A percentile compares a stretch with the other conserved stretches of the same genome.
Evolutionary conservation across 768 basidiomycete species (phyloP).

Genomic region (Termitomyces bulborhizus): DNA sequence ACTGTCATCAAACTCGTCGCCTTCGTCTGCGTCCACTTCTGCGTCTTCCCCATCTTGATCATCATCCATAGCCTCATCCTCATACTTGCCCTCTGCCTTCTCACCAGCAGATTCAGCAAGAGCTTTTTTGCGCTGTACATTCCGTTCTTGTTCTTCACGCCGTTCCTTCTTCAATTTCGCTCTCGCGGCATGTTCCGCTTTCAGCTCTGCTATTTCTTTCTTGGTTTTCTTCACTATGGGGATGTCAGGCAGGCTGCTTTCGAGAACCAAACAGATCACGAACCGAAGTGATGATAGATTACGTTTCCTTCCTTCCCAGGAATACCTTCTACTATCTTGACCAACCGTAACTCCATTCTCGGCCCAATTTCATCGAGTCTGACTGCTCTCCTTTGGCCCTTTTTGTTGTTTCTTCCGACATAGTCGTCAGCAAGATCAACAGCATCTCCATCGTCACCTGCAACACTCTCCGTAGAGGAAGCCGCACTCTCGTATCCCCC

Average conservation of each 20-base stretch:
- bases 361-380: constrained; percentile 92
- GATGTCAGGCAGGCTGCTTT: neutral
- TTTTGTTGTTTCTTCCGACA: constrained; percentile 90
- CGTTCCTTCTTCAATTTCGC: constrained; percentile 71
- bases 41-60: constrained; percentile 27
- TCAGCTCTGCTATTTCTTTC: constrained; percentile 59
- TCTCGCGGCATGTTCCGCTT: constrained; percentile 72
- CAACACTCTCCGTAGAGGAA: constrained; percentile 77
- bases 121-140: constrained; percentile 80
- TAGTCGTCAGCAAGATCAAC: constrained; percentile 90
- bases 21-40: constrained; percentile 35
- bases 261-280: constrained; percentile 22
- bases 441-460: constrained; percentile 80
- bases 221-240: constrained; percentile 85
- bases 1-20: constrained; percentile 26
- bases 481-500: constrained; percentile 76
- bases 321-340: constrained; percentile 92
- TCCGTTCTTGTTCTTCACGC: constrained; percentile 85
- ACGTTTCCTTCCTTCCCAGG: constrained; percentile 93
- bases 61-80: constrained; percentile 24
- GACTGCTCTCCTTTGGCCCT: constrained; percentile 87
- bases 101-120: constrained; percentile 4
- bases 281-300: constrained; percentile 92
- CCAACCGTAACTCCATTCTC: constrained; percentile 84
- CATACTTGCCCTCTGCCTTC: constrained; percentile 24